Evolutionary conservation across 495 filamentous ascomycete species (phyloP), one percentile per base, ranked within the genome.

Genomic region (Aspergillus conjunctus): DNA sequence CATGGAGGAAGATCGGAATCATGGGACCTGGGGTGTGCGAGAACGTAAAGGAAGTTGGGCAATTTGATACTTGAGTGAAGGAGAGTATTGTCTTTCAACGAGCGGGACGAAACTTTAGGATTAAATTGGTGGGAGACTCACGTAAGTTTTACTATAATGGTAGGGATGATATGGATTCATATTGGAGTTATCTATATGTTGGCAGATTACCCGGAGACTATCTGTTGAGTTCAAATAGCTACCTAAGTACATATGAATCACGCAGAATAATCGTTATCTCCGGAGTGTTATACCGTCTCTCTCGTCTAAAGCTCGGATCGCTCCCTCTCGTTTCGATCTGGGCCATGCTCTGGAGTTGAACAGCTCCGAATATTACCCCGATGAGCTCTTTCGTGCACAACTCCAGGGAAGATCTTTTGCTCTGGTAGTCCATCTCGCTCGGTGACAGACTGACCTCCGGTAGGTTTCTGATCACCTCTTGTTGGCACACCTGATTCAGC

Each of bases 21-120:
- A 82, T 18, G 81, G 83, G 48, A 83, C 83, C 10, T 91, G 88
- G 87, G 91, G 91, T 9, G 83, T 90, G 22, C 77, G 82, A 49
- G 90, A 87, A 55, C 75, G 91, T 58, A 83, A 85, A 69, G 91
- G 91, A 50, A 93, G 90, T 68, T 96, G 91, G 91, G 91, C 88
- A n/a, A 77, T 89, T 62, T 94, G 65, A 76, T 51, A 4, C 10
- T 20, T 7, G 60, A 46, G 14, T 26, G 18, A 31, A 21, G 15
- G 37, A 60, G 50, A 51, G 14, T 31, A 4, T 31, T 6, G 43
- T 30, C n/a, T 26, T 26, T 26, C 5, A 26, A 26, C 26, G 26
- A 26, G 5, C 5, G 2, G 26, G 26, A 26, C 5, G 26, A 26
- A 2, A 26, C 5, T 5, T 26, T 5, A 26, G 2, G 26, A 2